Base-by-base conservation (phyloP, 75 land plant genomes). In the Sequoiadendron giganteum region DNA sequence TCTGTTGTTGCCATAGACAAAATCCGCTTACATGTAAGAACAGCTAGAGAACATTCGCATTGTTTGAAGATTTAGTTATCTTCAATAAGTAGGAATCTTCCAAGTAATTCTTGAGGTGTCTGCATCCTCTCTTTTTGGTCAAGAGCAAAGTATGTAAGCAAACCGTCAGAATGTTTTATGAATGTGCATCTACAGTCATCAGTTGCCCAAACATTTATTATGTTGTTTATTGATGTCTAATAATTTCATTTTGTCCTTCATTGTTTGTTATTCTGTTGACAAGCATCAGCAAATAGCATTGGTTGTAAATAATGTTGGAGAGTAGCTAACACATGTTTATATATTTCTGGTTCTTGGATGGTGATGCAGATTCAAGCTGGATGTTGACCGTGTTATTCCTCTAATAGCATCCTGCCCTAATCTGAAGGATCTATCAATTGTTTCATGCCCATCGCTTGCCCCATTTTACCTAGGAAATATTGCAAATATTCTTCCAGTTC, bases 401-500 rank as follows among this genome's bases (percentile, higher is more conserved):
- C 88, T 87, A 2, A 75, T 78, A 15, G 39, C 5, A 78, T 87
- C 88, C 16, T 87, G 75, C 10, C 88, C 88, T 25, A 73, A 77
- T 48, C 88, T 87, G 48, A 87, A 43, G 88, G 54, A 87, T 77
- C 82, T 87, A 11, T 78, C 54, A 32, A 32, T 87, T 48, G 28
- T 87, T 76, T 75, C 88, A 28, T 87, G 88, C 38, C 38, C 45
- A 48, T n/a, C 36, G 3, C 84, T 82, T 82, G 32, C 56, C 39
- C 15, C 38, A 77, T 28, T 14, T 76, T 49, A 87, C 48, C 48
- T 87, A 30, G 61, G 54, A 76, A 81, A 2, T 43, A 78, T 87
- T 87, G 38, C 82, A 78, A 81, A 87, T 48, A 54, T 81, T 48
- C 85, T 87, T 43, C 88, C 88, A 40, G 15, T 2, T 45, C 84